Evolutionary conservation across 2,329 filamentous ascomycete genomes (phyloP).

Genomic region (Dothistroma pini): DNA sequence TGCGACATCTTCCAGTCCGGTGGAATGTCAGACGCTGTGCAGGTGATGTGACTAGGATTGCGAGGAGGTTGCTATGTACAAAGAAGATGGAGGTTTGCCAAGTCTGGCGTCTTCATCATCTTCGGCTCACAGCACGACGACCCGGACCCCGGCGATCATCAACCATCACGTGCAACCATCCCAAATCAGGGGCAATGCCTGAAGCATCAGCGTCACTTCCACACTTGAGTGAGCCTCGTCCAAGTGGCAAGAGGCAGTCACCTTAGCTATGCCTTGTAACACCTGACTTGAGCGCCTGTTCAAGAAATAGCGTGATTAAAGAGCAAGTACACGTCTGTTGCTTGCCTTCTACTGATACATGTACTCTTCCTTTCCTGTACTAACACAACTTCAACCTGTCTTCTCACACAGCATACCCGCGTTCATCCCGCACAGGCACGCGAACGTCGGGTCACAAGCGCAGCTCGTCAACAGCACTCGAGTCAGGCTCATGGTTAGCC

Average conservation of each 20-base stretch:
- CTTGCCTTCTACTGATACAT: neutral
- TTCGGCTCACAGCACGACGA: neutral
- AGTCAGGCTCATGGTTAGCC: constrained; percentile 2
- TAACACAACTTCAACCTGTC: neutral
- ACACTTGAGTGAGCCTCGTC: neutral
- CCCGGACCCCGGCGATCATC: neutral
- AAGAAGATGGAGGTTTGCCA: too few species aligned
- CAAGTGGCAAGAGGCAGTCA: neutral
- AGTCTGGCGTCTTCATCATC: too few species aligned
- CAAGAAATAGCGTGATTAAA: neutral
- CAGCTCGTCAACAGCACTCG: constrained; percentile 3
- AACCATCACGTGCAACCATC: too few species aligned
- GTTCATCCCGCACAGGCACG: neutral
- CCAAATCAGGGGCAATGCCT: neutral
- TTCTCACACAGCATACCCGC: neutral
- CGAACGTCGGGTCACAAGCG: neutral
- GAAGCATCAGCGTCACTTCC: neutral
- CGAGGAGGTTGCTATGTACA: too few species aligned
- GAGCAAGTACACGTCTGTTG: neutral
- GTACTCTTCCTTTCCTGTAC: neutral
- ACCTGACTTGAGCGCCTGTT: neutral
- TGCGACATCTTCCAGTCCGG: too few species aligned
- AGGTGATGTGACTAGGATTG: too few species aligned
- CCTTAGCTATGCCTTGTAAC: neutral
- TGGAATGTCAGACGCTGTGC: too few species aligned